These are phyloP conservation scores for Leishmania tropica DNA, from an alignment of 208 protist species.

Conservation along the genomic window DNA sequence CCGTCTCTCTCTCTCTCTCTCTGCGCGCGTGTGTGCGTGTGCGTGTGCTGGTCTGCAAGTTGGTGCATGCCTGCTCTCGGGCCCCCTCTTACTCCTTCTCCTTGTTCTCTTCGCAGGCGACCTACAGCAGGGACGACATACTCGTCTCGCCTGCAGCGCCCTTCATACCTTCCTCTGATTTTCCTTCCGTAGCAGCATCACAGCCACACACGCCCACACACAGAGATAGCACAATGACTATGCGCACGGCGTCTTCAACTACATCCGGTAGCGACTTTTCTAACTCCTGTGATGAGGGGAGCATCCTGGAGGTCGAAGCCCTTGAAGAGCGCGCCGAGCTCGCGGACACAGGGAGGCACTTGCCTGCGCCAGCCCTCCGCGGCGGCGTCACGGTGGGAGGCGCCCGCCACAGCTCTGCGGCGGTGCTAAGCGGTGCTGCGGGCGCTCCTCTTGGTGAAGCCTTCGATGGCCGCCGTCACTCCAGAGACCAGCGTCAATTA, in stretches of 20 bases:
- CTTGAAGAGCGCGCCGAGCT: background rate
- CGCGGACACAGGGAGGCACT: background rate
- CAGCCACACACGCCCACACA: background rate
- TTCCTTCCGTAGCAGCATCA: background rate
- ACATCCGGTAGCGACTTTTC: background rate
- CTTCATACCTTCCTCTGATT: background rate
- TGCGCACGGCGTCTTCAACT: background rate
- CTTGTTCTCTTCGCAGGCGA: background rate
- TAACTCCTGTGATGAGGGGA: slow-evolving; percentile 15
- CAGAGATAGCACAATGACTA: background rate
- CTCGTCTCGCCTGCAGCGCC: background rate
- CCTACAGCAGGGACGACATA: background rate
- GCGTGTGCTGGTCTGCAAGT: background rate
- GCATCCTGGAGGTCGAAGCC: slow-evolving; percentile 17
- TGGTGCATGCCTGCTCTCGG: background rate
- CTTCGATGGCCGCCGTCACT: background rate
- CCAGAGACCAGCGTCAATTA: background rate
- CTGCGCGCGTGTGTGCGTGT: background rate
- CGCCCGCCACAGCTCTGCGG: background rate
- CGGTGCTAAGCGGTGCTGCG: background rate
- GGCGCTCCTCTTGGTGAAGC: background rate
- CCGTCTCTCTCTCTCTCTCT: too few species aligned
- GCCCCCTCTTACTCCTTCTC: background rate
- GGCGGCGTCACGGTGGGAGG: background rate
- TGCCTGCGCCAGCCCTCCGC: background rate